Evolutionary conservation across 441 rosid species (phyloP).

Genomic region (Lagerstroemia fauriei): DNA sequence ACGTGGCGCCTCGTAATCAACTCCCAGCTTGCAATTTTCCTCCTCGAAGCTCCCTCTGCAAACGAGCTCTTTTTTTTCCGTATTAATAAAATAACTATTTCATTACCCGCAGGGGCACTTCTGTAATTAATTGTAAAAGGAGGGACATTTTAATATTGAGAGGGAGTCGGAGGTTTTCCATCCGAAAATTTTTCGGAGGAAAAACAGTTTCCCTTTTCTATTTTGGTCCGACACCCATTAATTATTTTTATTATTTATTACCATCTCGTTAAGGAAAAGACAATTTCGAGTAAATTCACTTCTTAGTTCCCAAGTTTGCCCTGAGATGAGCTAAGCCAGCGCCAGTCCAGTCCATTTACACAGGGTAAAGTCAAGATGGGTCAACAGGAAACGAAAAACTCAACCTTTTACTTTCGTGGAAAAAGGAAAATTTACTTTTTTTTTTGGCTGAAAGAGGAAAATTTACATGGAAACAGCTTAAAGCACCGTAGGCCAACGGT

Average conservation of each 20-base stretch:
- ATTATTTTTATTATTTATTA: too few relatives aligned
- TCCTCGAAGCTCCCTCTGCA: background rate
- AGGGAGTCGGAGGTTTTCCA: too few relatives aligned
- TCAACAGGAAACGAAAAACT: background rate
- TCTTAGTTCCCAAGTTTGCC: background rate
- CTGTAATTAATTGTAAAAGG: too few relatives aligned
- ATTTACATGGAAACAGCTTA: background rate
- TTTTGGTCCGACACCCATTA: too few relatives aligned
- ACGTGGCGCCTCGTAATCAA: background rate
- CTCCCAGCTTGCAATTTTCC: background rate
- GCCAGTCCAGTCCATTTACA: background rate
- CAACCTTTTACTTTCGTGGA: background rate
- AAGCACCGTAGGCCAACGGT: background rate
- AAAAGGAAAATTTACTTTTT: too few relatives aligned
- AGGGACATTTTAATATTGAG: too few relatives aligned
- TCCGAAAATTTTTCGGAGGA: too few relatives aligned
- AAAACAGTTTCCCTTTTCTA: too few relatives aligned
- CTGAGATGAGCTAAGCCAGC: background rate
- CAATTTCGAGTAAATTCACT: background rate
- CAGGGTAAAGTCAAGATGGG: background rate
- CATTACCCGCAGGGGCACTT: background rate
- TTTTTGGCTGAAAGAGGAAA: background rate
- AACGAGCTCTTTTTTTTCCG: background rate
- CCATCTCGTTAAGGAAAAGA: background rate
- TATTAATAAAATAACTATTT: background rate